phyloP scores from a whole-genome alignment of 164 flowering plant genomes.

The Kalanchoe fedtschenkoi region DNA sequence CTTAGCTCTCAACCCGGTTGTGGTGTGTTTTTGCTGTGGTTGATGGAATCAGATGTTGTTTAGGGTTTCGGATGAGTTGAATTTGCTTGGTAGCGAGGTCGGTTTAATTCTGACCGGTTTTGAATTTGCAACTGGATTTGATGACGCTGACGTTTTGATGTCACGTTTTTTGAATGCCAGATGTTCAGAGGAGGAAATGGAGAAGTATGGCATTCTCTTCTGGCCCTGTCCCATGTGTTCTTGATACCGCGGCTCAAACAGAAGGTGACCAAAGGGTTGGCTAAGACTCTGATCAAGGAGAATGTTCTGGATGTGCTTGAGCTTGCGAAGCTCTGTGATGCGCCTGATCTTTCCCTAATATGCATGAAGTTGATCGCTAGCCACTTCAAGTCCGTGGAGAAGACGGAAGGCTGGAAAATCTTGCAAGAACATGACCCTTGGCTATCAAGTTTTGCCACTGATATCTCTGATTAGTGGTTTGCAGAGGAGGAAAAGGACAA shows the following conservation, averaged over 20 bases:
- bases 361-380: no score
- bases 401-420: no score
- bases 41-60: no score
- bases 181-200: no score
- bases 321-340: slow-evolving; percentile 67
- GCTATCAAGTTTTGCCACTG: no score
- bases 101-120: no score
- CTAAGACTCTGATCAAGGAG: slow-evolving; percentile 33
- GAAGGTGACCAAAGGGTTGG: slow-evolving; percentile 42
- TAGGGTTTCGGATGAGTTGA: no score
- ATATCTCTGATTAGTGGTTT: background rate
- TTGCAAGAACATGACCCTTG: no score
- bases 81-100: no score
- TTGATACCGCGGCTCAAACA: slow-evolving; percentile 54
- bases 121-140: slow-evolving; percentile 5
- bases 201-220: slow-evolving; percentile 58
- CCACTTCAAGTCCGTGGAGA: slow-evolving; percentile 53
- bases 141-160: no score
- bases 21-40: no score
- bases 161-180: slow-evolving; percentile 15
- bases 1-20: no score
- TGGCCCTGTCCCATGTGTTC: slow-evolving; percentile 73
- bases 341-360: slow-evolving; percentile 64
- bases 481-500: slow-evolving; percentile 48
- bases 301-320: slow-evolving; percentile 78